A percentile compares a stretch with the other conserved stretches of the same genome.
phyloP scores from a whole-genome alignment of 164 flowering plant genomes.

The Hamamelis virginiana region DNA sequence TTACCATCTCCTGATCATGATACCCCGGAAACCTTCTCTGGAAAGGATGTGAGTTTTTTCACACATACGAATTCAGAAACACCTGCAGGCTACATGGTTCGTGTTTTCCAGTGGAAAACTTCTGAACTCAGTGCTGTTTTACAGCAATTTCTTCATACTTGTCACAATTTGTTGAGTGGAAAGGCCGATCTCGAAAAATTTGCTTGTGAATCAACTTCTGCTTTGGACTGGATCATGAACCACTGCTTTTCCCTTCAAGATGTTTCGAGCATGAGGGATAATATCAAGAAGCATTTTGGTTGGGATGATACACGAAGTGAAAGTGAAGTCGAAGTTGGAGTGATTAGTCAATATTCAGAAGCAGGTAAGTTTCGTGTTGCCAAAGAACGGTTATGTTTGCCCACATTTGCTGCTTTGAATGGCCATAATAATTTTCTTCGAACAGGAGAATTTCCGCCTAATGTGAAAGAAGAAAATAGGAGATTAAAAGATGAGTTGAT shows the following conservation, averaged over 20 bases:
- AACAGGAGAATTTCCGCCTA: slow-evolving; percentile 13
- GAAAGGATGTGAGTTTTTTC: slow-evolving; percentile 24
- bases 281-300: slow-evolving; percentile 40
- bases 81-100: slow-evolving; percentile 37
- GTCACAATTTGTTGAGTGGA: slow-evolving; percentile 34
- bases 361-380: slow-evolving; percentile 13
- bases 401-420: slow-evolving; percentile 8
- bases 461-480: slow-evolving; percentile 17
- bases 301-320: slow-evolving; percentile 52
- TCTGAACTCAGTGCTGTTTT: slow-evolving; percentile 34
- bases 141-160: slow-evolving; percentile 27
- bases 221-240: slow-evolving; percentile 46
- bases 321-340: slow-evolving; percentile 37
- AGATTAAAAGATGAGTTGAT: slow-evolving; percentile 17
- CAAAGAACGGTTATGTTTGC: slow-evolving; percentile 9
- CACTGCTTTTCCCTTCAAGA: slow-evolving; percentile 49
- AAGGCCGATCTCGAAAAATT: slow-evolving; percentile 26
- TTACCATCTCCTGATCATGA: slow-evolving; percentile 34
- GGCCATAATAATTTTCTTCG: not conserved
- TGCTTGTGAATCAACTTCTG: slow-evolving; percentile 21
- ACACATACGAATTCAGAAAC: slow-evolving; percentile 27
- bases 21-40: slow-evolving; percentile 24
- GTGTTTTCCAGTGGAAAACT: slow-evolving; percentile 45
- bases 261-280: slow-evolving; percentile 54
- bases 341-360: slow-evolving; percentile 23